These are phyloP conservation scores for Pichia cabralensis DNA, from an alignment of 805 yeast genomes.

Conservation along the genomic window DNA sequence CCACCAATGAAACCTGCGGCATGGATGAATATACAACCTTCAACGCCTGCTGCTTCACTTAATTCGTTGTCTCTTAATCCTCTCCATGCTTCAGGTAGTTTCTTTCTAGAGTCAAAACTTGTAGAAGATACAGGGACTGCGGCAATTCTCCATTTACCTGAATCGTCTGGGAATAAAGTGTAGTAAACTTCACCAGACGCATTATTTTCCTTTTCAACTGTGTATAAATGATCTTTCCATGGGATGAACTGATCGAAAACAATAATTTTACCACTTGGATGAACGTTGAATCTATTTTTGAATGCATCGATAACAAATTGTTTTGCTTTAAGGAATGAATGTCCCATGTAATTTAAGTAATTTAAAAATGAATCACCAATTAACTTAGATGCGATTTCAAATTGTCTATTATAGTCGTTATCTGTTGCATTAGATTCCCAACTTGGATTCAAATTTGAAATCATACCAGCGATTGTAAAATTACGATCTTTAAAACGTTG, in stretches of 20 bases:
- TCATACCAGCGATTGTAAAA: conserved; percentile 69
- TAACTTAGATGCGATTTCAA: conserved; percentile 59
- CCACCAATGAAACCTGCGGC: conserved; percentile 99
- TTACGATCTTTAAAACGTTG: conserved; percentile 64
- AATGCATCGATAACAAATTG: conserved; percentile 66
- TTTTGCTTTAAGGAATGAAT: conserved; percentile 89
- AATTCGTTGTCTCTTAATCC: conserved; percentile 89
- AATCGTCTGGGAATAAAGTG: conserved; percentile 72
- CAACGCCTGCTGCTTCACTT: conserved; percentile 64
- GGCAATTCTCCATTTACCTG: conserved; percentile 72
- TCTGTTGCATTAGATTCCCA: conserved; percentile 70
- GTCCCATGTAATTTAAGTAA: conserved; percentile 60
- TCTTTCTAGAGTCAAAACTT: conserved; percentile 76
- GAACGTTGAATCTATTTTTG: conserved; percentile 45
- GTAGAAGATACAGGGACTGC: conserved; percentile 78
- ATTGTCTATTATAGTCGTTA: conserved; percentile 54
- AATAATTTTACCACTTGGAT: conserved; percentile 63
- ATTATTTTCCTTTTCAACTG: conserved; percentile 52
- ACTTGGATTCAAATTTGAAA: conserved; percentile 72
- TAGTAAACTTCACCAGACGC: conserved; percentile 53
- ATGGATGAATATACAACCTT: conserved; percentile 84
- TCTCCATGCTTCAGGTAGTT: conserved; percentile 87
- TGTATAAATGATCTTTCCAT: conserved; percentile 89
- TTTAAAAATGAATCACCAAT: conserved; percentile 77
- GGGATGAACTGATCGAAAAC: conserved; percentile 73